Evolutionary conservation across 495 filamentous ascomycete species (phyloP).

Genomic region (Hypoxylon subgilvum): DNA sequence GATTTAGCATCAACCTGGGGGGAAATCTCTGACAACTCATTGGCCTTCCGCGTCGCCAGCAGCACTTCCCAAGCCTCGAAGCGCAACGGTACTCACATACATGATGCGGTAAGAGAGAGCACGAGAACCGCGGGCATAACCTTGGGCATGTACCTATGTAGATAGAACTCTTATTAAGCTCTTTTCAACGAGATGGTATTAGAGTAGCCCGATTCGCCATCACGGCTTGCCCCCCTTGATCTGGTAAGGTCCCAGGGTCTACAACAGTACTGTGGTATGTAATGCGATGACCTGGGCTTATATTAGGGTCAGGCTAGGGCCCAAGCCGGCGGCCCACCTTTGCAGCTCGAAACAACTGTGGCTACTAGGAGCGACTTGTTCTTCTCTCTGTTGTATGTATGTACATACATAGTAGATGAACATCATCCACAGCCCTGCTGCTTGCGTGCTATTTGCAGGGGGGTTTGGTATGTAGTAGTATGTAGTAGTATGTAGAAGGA

Average conservation of each 20-base stretch:
- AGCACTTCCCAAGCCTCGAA: conserved; percentile 4
- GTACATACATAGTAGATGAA: no score
- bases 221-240: conserved; percentile 41
- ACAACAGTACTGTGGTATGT: conserved; percentile 39
- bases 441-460: conserved; percentile 37
- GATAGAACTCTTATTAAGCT: conserved; percentile 34
- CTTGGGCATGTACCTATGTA: conserved; percentile 1
- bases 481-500: no score
- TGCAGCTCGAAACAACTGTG: conserved; percentile 38
- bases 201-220: conserved; percentile 44
- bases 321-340: conserved; percentile 38
- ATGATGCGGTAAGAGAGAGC: no score
- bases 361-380: conserved; percentile 27
- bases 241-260: conserved; percentile 42
- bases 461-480: conserved; percentile 34
- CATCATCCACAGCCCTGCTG: conserved; percentile 35
- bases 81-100: conserved; percentile 18
- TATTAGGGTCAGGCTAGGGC: conserved; percentile 38
- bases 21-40: conserved; percentile 14
- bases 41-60: conserved; percentile 22
- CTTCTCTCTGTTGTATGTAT: conserved; percentile 13
- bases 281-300: conserved; percentile 39
- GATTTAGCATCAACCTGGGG: conserved; percentile 34
- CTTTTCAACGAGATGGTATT: no score
- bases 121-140: no score